Percentiles rank a stretch among this genome's conserved stretches.
These are phyloP conservation scores for Phanerochaete carnosa DNA, from an alignment of 768 basidiomycete genomes.

Conservation along the genomic window DNA sequence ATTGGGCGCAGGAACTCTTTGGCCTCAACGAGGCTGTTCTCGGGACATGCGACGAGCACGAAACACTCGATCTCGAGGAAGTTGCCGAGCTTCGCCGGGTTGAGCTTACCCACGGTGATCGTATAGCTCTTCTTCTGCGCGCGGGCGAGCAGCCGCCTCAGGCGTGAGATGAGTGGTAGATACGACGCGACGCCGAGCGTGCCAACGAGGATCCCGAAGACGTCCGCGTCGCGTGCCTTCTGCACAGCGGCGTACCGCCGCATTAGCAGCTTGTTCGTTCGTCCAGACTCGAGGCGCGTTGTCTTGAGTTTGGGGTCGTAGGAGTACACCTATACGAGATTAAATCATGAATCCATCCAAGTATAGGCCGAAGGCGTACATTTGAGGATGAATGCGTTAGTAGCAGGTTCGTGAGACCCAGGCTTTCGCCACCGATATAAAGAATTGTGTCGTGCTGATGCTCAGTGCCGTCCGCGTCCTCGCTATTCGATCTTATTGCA, in stretches of 20 bases:
- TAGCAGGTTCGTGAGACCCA: constrained; percentile 79
- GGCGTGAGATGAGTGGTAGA: constrained; percentile 76
- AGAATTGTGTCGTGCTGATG: constrained; percentile 30
- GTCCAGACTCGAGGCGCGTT: constrained; percentile 55
- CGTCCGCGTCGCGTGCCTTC: constrained; percentile 86
- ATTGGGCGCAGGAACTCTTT: constrained; percentile 94
- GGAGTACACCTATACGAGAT: constrained; percentile 58
- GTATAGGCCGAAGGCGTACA: constrained; percentile 35
- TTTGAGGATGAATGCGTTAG: constrained; percentile 71
- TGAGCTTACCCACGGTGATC: constrained; percentile 91
- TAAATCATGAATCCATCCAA: not conserved
- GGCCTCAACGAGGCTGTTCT: constrained; percentile 80
- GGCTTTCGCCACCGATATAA: constrained; percentile 77
- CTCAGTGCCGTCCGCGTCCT: not conserved
- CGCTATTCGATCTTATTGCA: not conserved
- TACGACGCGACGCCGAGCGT: constrained; percentile 91
- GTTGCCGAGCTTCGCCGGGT: constrained; percentile 92
- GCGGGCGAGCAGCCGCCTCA: constrained; percentile 65
- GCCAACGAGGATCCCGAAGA: constrained; percentile 93
- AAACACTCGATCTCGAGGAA: constrained; percentile 97
- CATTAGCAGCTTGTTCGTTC: constrained; percentile 84
- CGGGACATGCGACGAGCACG: constrained; percentile 90
- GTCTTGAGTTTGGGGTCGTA: constrained; percentile 60
- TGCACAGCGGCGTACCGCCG: constrained; percentile 85
- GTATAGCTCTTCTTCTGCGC: constrained; percentile 91